Base-by-base conservation (phyloP, 352 stramenopile species). In the Sclerospora graminicola region DNA sequence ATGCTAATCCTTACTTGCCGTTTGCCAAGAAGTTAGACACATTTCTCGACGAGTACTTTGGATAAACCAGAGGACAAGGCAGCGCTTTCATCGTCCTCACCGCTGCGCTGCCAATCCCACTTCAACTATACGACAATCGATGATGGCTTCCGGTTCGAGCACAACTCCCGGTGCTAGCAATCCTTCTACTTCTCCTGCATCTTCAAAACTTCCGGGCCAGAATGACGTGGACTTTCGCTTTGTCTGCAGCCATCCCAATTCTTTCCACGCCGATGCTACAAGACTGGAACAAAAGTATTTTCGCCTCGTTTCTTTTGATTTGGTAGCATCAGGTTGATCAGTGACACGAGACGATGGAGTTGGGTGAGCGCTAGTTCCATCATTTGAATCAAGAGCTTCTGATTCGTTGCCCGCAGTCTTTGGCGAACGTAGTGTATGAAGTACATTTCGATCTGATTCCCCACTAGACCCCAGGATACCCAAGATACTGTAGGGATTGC, bases 201-300 rank as follows among this genome's bases (percentile, higher is more conserved):
- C 68, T 55, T 86, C 72, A 56, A 89, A 92, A 48, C 77, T 89
- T 16, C 80, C 77, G 0, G 80, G 80, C 80, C 80, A 92, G 43
- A 88, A 92, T 24, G 83, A 85, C 24, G 66, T 89, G 4, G 71
- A 67, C 20, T 71, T 80, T 11, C 73, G 70, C 15, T 48, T 81
- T 1, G 75, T 87, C 5, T 82, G 36, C 23, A 92, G 48, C 80
- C 80, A 92, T 0, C 77, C 77, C 5, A 92, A 21, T 11, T 89
- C 63, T 45, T 88, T 89, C 36, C 86, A 69, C 8, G 77, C 69
- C n/a, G 77, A 73, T 4, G 80, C 80, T 9, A 75, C 80, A 8
- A 92, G 61, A 27, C 77, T 87, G 10, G 80, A 92, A 42, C 80
- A 92, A 62, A 92, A 89, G 41, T 89, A 92, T 55, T 89, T 89